Percentiles rank a stretch among this genome's conserved stretches.
These are phyloP conservation scores for Plasmodium fragile DNA, from an alignment of 169 alveolate genomes.

Conservation along the genomic window DNA sequence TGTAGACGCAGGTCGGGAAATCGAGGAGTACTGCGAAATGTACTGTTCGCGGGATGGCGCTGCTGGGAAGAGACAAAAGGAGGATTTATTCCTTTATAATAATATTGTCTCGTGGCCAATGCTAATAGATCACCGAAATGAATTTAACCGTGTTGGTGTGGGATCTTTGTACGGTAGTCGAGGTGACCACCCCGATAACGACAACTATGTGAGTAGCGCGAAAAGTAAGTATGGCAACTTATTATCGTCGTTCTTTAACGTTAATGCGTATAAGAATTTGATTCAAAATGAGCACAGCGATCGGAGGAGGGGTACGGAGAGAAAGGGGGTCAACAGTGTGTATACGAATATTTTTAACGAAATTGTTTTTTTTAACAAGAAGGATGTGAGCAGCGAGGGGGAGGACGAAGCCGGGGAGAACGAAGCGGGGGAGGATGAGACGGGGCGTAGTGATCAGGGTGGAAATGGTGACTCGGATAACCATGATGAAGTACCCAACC, in stretches of 20 bases:
- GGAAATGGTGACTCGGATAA: background rate
- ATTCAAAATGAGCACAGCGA: conserved; percentile 5
- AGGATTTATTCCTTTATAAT: conserved; percentile 15
- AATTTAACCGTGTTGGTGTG: background rate
- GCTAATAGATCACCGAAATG: conserved; percentile 48
- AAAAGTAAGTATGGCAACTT: conserved; percentile 19
- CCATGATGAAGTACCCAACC: background rate
- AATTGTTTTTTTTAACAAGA: conserved; percentile 49
- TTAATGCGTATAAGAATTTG: conserved; percentile 26
- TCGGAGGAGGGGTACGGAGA: background rate
- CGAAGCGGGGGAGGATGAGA: background rate
- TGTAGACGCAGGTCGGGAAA: conserved; percentile 30
- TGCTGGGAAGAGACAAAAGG: conserved; percentile 7
- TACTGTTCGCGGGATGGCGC: background rate
- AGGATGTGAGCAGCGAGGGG: background rate
- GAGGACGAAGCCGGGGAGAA: background rate
- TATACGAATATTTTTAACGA: conserved; percentile 54
- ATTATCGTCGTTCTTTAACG: conserved; percentile 29
- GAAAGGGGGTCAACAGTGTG: background rate
- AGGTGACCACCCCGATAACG: background rate
- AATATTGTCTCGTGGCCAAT: conserved; percentile 72
- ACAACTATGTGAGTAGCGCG: background rate
- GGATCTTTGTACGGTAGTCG: background rate
- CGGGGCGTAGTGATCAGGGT: background rate
- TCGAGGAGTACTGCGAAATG: conserved; percentile 35